Conservation (phyloP, 2,329 filamentous ascomycete species). For the Fusarium solani-melongenae region DNA sequence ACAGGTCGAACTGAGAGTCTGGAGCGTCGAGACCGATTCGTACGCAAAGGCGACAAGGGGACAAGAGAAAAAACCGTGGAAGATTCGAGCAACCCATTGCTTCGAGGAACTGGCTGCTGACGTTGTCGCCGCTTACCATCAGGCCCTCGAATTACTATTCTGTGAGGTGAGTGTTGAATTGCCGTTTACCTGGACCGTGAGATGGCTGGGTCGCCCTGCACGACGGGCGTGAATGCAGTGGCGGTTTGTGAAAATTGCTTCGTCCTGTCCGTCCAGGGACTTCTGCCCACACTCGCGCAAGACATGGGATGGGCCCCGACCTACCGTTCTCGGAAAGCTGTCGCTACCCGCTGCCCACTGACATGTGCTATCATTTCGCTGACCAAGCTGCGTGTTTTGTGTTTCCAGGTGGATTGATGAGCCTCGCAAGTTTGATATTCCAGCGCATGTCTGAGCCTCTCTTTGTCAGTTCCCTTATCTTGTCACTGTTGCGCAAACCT, state of each 20-base stretch:
- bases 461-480: neutral
- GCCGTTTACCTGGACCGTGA: neutral
- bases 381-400: constrained; percentile 10
- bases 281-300: constrained; percentile 5
- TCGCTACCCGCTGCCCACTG: constrained; percentile 9
- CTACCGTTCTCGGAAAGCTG: constrained; percentile 15
- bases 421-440: neutral
- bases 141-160: neutral
- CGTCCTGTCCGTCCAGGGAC: constrained; percentile 1
- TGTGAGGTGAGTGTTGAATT: neutral
- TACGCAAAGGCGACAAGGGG: neutral
- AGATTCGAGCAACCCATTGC: neutral
- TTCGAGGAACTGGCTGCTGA: neutral
- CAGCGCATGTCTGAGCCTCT: neutral
- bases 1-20: neutral
- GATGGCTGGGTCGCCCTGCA: neutral
- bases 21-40: neutral
- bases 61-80: neutral
- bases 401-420: neutral
- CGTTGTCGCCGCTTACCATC: neutral
- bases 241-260: constrained; percentile 10
- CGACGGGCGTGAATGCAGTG: constrained; percentile 25
- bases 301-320: constrained; percentile 5
- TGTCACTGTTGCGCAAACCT: neutral
- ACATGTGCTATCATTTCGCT: constrained; percentile 30